phyloP scores from a whole-genome alignment of 164 flowering plant genomes.

The Vitis riparia region DNA sequence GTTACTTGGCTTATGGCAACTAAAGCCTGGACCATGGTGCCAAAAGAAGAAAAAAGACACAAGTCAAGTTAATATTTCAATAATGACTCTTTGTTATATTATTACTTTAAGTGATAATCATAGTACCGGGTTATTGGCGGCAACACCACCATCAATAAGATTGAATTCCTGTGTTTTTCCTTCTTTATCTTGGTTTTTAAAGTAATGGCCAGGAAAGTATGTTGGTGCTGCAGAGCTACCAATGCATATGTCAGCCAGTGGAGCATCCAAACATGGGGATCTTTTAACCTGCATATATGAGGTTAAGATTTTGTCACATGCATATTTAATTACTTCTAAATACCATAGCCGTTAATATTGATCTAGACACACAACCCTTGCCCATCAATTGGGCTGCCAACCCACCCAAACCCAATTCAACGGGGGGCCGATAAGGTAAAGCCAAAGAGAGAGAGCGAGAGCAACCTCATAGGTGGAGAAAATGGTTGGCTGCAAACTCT shows the following conservation, averaged over 20 bases:
- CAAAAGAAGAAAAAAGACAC: background rate
- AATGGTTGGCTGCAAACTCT: background rate
- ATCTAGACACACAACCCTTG: no score
- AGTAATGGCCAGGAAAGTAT: background rate
- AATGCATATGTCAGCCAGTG: background rate
- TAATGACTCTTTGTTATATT: background rate
- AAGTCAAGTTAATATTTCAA: background rate
- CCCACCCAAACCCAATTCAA: no score
- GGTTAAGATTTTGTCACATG: no score
- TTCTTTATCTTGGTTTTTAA: no score
- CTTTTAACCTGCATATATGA: background rate
- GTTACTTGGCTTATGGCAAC: slow-evolving; percentile 22
- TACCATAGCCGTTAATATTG: background rate
- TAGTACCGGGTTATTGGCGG: background rate
- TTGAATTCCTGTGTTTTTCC: no score
- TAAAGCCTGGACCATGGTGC: slow-evolving; percentile 16
- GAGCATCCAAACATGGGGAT: background rate
- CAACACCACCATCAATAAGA: background rate
- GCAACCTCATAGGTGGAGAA: background rate
- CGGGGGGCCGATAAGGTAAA: no score
- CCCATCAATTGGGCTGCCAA: no score
- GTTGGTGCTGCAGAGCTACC: background rate
- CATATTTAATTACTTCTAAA: no score
- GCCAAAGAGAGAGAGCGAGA: no score
- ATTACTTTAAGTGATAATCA: no score